These are phyloP conservation scores for Termitomyces eurrhizus DNA, from an alignment of 768 basidiomycete genomes.

Conservation along the genomic window DNA sequence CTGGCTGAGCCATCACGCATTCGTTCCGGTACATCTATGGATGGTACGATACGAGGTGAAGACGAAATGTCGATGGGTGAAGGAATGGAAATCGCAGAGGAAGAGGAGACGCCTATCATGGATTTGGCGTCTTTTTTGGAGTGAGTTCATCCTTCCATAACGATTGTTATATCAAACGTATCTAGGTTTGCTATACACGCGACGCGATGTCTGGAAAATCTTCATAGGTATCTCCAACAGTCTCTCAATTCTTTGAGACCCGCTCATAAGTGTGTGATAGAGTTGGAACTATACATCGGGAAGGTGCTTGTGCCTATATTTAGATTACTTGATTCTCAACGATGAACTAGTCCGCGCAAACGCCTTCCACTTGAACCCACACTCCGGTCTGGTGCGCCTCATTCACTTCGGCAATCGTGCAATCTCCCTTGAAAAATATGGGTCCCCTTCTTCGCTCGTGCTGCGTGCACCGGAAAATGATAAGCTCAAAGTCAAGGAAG, in stretches of 20 bases:
- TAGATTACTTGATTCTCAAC: not conserved
- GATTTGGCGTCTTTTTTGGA: slow-evolving; percentile 75
- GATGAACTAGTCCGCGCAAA: slow-evolving; percentile 58
- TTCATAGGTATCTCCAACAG: slow-evolving; percentile 46
- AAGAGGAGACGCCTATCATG: slow-evolving; percentile 61
- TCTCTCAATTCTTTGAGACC: not conserved
- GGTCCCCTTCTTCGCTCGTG: slow-evolving; percentile 69
- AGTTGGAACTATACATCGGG: slow-evolving; percentile 60
- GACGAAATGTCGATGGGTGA: slow-evolving; percentile 28
- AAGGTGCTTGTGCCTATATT: slow-evolving; percentile 38
- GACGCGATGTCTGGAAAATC: slow-evolving; percentile 63
- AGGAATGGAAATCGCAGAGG: slow-evolving; percentile 31
- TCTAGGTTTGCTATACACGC: slow-evolving; percentile 71
- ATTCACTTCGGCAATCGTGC: slow-evolving; percentile 76
- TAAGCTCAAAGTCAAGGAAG: slow-evolving; percentile 71
- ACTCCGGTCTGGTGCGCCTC: slow-evolving; percentile 64
- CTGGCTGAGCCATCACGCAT: slow-evolving; percentile 49
- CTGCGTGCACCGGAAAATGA: slow-evolving; percentile 59
- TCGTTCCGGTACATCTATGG: slow-evolving; percentile 40
- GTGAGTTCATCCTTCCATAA: slow-evolving; percentile 29
- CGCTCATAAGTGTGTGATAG: slow-evolving; percentile 25
- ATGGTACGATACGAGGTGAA: slow-evolving; percentile 39
- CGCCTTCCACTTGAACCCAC: slow-evolving; percentile 69
- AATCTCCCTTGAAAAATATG: slow-evolving; percentile 65
- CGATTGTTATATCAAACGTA: slow-evolving; percentile 1